Base-by-base conservation (phyloP, 768 basidiomycete genomes). In the Mycena polygramma region DNA sequence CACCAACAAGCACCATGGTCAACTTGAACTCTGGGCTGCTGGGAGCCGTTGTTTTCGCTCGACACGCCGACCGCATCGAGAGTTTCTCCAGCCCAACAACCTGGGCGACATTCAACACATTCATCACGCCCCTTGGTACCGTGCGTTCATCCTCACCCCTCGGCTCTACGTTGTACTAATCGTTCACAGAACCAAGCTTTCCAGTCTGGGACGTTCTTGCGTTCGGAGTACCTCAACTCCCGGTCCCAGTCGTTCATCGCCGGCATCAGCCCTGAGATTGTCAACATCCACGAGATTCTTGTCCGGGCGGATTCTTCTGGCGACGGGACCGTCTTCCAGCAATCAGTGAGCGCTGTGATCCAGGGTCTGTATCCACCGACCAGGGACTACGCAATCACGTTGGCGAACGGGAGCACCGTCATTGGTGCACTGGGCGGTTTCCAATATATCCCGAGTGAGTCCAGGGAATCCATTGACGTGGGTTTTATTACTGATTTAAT, bases 341-440 rank as follows among this genome's bases (percentile, higher is more conserved):
- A 89, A 65, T 86, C 86, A 10, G 85, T 87, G 22, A 79, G 84
- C 14, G 87, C 89, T 7, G 76, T 89, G 53, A 79, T 86, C 2
- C 89, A 89, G 72, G 88, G 88, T 10, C 75, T 89, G n/a, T 88
- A 84, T 79, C 88, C 88, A 0, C 72, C 76, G 1, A 83, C 82
- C 13, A 58, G 24, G 11, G 66, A 75, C 14, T 81, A 83, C 30
- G 83, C 77, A 53, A 83, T 82, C 49, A 83, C 83, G 0, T 79
- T 90, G 26, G 88, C 88, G 0, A 86, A 90, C 62, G 84, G 86
- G 2, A 79, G 84, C 20, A 83, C 74, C 15, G 76, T 90, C 65
- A 74, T 79, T 1, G 84, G 84, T 30, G 87, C 89, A 0, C 76
- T 89, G 0, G 77, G 76, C 7, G 89, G 89, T 3, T 90, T 88